Evolutionary conservation across 768 basidiomycete species (phyloP).

Genomic region (Peribolospora kevripleyi): DNA sequence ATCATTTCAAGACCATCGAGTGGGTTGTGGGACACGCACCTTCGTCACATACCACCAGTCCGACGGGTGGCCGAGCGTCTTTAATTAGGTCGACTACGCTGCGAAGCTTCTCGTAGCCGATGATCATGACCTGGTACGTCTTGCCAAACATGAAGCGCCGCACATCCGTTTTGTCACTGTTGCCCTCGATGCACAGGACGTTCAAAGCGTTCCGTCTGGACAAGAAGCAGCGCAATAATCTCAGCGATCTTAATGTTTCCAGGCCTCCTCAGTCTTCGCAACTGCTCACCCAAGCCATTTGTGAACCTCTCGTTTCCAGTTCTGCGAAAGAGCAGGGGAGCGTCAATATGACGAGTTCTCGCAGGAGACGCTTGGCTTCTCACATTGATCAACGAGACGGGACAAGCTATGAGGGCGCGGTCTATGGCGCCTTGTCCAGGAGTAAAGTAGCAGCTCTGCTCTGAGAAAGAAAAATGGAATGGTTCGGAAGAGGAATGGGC

Average conservation of each 20-base stretch:
- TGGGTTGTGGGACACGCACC: slow-evolving; percentile 25
- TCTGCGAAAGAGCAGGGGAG: slow-evolving; percentile 26
- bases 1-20: background rate
- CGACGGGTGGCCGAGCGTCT: slow-evolving; percentile 46
- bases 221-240: background rate
- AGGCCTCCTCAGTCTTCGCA: background rate
- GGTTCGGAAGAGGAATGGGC: background rate
- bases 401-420: slow-evolving; percentile 80
- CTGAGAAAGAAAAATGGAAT: slow-evolving; percentile 21
- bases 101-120: slow-evolving; percentile 60
- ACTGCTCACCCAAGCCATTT: slow-evolving; percentile 45
- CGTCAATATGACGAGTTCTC: background rate
- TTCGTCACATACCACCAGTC: slow-evolving; percentile 86
- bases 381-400: slow-evolving; percentile 67
- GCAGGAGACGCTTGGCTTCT: slow-evolving; percentile 10
- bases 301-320: slow-evolving; percentile 84
- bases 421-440: slow-evolving; percentile 31
- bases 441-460: slow-evolving; percentile 56
- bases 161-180: slow-evolving; percentile 21
- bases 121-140: slow-evolving; percentile 39
- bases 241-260: background rate
- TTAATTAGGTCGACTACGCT: slow-evolving; percentile 17
- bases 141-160: slow-evolving; percentile 49
- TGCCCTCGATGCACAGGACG: slow-evolving; percentile 4
- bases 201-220: slow-evolving; percentile 26